Conservation (phyloP, 1,139 yeast genomes). For the Candida freyschussii region DNA sequence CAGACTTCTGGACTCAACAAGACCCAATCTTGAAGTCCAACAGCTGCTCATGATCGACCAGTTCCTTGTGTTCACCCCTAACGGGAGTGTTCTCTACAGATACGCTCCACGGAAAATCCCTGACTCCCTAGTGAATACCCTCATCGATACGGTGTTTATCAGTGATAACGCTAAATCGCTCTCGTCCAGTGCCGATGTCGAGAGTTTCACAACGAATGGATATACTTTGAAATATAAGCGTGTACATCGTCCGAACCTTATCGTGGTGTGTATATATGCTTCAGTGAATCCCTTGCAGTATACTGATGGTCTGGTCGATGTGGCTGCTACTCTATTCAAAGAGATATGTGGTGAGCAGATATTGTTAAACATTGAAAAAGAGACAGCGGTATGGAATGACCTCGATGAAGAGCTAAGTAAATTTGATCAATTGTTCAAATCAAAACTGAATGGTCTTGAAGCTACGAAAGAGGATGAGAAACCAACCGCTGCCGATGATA, state of each 20-base stretch:
- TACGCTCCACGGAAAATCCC: conserved; percentile 41
- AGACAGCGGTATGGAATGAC: conserved; percentile 25
- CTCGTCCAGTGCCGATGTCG: conserved; percentile 26
- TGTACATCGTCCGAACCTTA: conserved; percentile 23
- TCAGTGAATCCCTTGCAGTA: conserved; percentile 29
- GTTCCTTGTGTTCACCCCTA: conserved; percentile 48
- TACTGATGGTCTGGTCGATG: conserved; percentile 31
- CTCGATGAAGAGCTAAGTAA: conserved; percentile 27
- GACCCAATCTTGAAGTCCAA: too few relatives aligned
- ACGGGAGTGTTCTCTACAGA: conserved; percentile 56
- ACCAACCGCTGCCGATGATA: conserved; percentile 1
- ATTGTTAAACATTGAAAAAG: conserved; percentile 24
- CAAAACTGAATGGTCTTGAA: conserved; percentile 28
- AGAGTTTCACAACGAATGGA: conserved; percentile 30
- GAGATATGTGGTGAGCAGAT: conserved; percentile 29
- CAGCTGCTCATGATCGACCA: conserved; percentile 65
- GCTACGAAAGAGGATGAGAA: conserved; percentile 1
- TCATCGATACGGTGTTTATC: conserved; percentile 47
- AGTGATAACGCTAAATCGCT: conserved; percentile 28
- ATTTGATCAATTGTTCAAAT: conserved; percentile 29
- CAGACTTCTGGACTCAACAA: too few relatives aligned
- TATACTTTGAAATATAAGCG: conserved; percentile 31
- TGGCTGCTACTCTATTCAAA: conserved; percentile 27
- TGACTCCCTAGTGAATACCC: conserved; percentile 40
- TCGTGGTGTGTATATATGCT: conserved; percentile 30